Base-by-base conservation (phyloP, 202 grass and related monocot species). In the Thinopyrum obtusiflorum region DNA sequence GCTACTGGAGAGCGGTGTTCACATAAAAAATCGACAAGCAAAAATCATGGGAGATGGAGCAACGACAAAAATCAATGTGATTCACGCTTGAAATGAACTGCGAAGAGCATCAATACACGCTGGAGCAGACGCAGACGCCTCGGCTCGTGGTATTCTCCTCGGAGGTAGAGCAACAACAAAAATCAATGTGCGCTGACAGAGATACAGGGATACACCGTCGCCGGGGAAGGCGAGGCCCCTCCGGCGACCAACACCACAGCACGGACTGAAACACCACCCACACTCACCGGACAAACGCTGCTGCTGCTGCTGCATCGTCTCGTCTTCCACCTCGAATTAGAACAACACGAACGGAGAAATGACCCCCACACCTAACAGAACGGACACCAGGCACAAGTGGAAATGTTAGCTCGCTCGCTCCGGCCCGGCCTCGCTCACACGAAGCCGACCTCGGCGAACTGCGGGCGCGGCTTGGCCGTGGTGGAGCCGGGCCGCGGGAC, bases 361-460 rank as follows among this genome's bases (percentile, higher is more conserved):
- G 21, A 40, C 63, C 68, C 63, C 46, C 73, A 69, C 72, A 6
- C 6, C 0, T 31, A 90, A 90, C 68, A 37, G 61, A 73, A 77
- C 76, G 84, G 14, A 37, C 73, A 86, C 24, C 79, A 8, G 71
- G 62, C 80, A 83, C 46, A 77, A 35, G 21, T 39, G 23, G 76
- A 73, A 87, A 87, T 55, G 89, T 86, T 87, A 81, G 76, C 81
- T 68, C 84, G 32, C 26, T 32, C 79, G 64, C 60, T 14, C 33
- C 20, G 73, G 59, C 32, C 37, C 37, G 11, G 65, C 9, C 13
- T 20, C 37, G 21, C 32, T 97, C 90, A 97, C 28, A 98, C 92
- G 87, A 98, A 98, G 57, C 95, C 95, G 21, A 98, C 95, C 83
- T 98, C 95, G 73, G 91, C 86, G 90, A 98, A 92, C 80, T 92